Evolutionary conservation across 768 basidiomycete species (phyloP).

Genomic region (Astraeus odoratus): DNA sequence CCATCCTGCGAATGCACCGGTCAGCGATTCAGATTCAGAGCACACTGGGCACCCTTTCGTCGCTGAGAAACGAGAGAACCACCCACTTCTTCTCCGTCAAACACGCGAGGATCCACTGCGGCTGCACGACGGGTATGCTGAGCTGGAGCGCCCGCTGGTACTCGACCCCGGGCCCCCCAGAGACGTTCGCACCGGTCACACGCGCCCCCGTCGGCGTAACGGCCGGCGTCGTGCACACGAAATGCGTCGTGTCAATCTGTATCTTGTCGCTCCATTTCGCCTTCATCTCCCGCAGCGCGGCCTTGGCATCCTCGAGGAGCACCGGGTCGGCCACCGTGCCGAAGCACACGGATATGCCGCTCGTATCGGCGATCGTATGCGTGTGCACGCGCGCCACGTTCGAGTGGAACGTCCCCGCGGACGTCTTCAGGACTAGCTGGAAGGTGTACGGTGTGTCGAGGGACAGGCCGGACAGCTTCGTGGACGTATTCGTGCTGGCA

Average conservation of each 20-base stretch:
- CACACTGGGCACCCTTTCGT: conserved; percentile 2
- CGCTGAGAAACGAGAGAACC: too few relatives aligned
- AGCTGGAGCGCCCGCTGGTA: conserved; percentile 94
- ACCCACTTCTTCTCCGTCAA: conserved; percentile 74
- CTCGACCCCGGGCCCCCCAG: conserved; percentile 69
- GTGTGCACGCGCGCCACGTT: conserved; percentile 79
- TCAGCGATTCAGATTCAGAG: background rate
- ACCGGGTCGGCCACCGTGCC: conserved; percentile 78
- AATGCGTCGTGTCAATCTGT: conserved; percentile 97
- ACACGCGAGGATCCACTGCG: conserved; percentile 92
- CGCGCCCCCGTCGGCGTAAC: conserved; percentile 54
- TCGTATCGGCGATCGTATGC: conserved; percentile 93
- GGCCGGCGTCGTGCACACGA: conserved; percentile 89
- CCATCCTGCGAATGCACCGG: conserved; percentile 51
- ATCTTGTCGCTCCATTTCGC: conserved; percentile 91
- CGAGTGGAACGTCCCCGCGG: conserved; percentile 85
- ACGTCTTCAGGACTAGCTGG: conserved; percentile 89
- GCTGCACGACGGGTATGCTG: conserved; percentile 91
- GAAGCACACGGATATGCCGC: conserved; percentile 92
- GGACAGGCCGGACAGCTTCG: conserved; percentile 77
- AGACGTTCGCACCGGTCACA: conserved; percentile 42
- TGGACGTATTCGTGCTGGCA: conserved; percentile 77
- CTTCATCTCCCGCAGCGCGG: conserved; percentile 76
- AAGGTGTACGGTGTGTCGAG: conserved; percentile 85
- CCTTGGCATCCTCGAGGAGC: conserved; percentile 73